These are phyloP conservation scores for Phytophthora pinifolia DNA, from an alignment of 352 stramenopile species.

Conservation along the genomic window DNA sequence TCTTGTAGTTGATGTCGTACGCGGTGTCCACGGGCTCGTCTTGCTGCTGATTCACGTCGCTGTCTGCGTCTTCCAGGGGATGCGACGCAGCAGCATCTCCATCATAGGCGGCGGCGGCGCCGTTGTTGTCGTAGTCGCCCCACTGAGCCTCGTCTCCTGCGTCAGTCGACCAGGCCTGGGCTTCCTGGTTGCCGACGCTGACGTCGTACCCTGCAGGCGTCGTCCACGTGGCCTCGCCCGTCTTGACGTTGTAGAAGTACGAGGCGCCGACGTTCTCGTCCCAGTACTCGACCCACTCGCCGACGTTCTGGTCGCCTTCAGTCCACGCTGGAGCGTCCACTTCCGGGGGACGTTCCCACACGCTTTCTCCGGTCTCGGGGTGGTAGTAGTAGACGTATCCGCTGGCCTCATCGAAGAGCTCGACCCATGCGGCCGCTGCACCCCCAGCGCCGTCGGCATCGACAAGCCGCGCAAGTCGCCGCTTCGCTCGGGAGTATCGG, in stretches of 20 bases:
- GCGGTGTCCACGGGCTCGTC: conserved; percentile 43
- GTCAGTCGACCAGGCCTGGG: no score
- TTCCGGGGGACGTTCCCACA: conserved; percentile 51
- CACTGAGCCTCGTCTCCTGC: no score
- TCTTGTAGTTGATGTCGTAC: conserved; percentile 76
- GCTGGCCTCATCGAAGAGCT: conserved; percentile 68
- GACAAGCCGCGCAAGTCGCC: conserved; percentile 39
- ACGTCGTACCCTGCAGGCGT: conserved; percentile 36
- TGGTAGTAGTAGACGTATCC: conserved; percentile 77
- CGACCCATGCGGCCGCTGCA: conserved; percentile 44
- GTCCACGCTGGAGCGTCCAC: conserved; percentile 16
- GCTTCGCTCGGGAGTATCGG: conserved; percentile 43
- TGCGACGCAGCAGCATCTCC: conserved; percentile 17
- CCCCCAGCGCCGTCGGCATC: conserved; percentile 22
- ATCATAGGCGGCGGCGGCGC: conserved; percentile 17
- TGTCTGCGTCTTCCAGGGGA: conserved; percentile 11
- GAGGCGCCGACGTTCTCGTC: conserved; percentile 60
- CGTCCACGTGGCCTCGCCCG: conserved; percentile 68
- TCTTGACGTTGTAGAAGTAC: conserved; percentile 75
- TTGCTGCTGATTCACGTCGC: conserved; percentile 1
- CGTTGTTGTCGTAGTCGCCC: conserved; percentile 14
- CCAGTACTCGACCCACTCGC: conserved; percentile 75
- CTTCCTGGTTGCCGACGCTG: conserved; percentile 20
- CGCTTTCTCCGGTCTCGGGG: conserved; percentile 43
- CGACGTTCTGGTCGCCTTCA: conserved; percentile 19